A percentile compares a stretch with the other conserved stretches of the same genome.
These are phyloP conservation scores for Clausena lansium DNA, from an alignment of 345 rosid genomes.

Conservation along the genomic window DNA sequence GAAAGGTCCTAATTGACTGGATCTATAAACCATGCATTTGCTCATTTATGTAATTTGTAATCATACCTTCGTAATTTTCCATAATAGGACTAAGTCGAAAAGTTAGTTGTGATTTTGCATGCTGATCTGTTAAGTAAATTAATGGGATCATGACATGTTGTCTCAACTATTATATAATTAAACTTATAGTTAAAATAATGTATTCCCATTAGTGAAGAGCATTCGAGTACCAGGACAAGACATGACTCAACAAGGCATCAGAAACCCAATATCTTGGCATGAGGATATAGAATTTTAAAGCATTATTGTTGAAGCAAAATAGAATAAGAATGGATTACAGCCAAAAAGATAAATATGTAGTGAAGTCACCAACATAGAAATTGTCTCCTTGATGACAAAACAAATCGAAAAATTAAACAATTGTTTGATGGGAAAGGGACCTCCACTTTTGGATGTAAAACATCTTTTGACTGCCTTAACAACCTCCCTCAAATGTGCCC, in stretches of 20 bases:
- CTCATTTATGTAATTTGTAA: background rate
- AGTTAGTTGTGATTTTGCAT: background rate
- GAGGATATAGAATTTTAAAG: conserved; percentile 21
- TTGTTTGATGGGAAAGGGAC: background rate
- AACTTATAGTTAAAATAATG: background rate
- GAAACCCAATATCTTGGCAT: conserved; percentile 18
- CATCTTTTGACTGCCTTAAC: background rate
- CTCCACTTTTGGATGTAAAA: background rate
- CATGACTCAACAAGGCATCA: conserved; percentile 16
- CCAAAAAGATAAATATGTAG: background rate
- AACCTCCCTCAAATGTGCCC: background rate
- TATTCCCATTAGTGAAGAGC: conserved; percentile 6
- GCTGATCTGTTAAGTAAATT: background rate
- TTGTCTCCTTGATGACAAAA: background rate
- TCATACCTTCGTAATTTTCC: background rate
- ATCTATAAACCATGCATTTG: background rate
- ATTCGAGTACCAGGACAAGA: conserved; percentile 5
- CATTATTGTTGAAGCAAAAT: background rate
- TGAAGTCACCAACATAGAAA: conserved; percentile 15
- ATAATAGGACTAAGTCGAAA: background rate
- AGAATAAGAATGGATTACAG: conserved; percentile 27
- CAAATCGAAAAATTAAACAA: background rate
- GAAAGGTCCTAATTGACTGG: background rate
- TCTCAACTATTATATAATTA: background rate
- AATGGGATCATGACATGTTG: background rate